Evolutionary conservation across 108 stramenopile species (phyloP).

Genomic region (Nannochloropsis gaditana): DNA sequence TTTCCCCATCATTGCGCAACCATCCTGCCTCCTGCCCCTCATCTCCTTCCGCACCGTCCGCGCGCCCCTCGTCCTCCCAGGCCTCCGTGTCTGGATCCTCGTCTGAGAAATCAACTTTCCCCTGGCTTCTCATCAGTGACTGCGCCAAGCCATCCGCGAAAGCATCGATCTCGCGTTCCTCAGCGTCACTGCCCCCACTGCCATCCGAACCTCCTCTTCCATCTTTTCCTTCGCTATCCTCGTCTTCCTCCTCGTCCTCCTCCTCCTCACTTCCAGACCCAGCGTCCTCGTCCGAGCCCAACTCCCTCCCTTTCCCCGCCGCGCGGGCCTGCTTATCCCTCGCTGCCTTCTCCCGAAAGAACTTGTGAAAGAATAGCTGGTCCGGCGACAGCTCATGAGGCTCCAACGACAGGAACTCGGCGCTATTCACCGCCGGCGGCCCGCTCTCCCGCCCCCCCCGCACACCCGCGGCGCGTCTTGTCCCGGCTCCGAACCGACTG

Average conservation of each 20-base stretch:
- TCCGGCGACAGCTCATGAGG: conserved; percentile 60
- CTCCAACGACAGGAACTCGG: conserved; percentile 58
- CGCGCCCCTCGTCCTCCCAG: conserved; percentile 66
- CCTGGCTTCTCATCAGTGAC: conserved; percentile 72
- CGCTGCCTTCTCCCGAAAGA: conserved; percentile 71
- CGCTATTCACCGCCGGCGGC: conserved; percentile 64
- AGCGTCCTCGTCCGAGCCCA: not conserved
- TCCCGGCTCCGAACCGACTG: conserved; percentile 29
- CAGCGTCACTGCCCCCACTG: conserved; percentile 56
- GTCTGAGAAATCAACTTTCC: conserved; percentile 69
- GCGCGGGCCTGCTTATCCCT: conserved; percentile 71
- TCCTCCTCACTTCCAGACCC: not conserved
- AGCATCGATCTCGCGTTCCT: conserved; percentile 62
- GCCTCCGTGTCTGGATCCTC: conserved; percentile 86
- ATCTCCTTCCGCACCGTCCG: conserved; percentile 19
- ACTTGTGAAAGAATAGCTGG: conserved; percentile 83
- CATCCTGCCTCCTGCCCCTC: not conserved
- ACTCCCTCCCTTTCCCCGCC: conserved; percentile 53
- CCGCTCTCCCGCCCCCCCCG: not conserved
- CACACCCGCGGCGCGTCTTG: not conserved
- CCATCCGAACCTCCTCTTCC: conserved; percentile 38
- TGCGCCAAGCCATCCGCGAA: conserved; percentile 81
- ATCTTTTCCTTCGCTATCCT: not conserved
- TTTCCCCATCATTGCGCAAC: conserved; percentile 30
- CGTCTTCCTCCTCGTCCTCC: not conserved